A percentile compares a stretch with the other conserved stretches of the same genome.
These are phyloP conservation scores for Linum trigynum DNA, from an alignment of 345 rosid species.

Conservation along the genomic window DNA sequence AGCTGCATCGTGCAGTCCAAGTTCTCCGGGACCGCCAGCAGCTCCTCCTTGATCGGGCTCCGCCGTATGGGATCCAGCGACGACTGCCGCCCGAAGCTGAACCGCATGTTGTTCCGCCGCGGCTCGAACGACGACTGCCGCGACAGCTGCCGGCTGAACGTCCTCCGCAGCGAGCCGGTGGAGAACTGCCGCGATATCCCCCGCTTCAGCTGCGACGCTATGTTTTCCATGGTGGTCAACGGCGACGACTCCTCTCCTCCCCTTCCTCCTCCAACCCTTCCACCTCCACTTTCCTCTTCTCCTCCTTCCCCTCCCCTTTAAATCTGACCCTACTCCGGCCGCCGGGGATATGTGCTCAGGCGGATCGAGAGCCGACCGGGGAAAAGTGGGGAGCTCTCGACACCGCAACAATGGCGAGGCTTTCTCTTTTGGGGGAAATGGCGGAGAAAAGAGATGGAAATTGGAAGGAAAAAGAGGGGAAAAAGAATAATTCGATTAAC, in stretches of 20 bases:
- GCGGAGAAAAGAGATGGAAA: not conserved
- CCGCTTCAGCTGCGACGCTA: slow-evolving; percentile 51
- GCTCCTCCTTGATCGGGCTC: slow-evolving; percentile 38
- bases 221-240: slow-evolving; percentile 34
- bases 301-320: not conserved
- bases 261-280: too few relatives aligned
- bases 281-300: not conserved
- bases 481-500: not conserved
- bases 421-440: not conserved
- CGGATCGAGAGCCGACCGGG: too few relatives aligned
- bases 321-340: not conserved
- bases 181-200: slow-evolving; percentile 80
- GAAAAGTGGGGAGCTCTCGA: too few relatives aligned
- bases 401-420: not conserved
- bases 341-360: not conserved
- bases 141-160: slow-evolving; percentile 45
- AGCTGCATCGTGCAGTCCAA: slow-evolving; percentile 88
- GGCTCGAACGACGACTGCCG: slow-evolving; percentile 72
- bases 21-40: slow-evolving; percentile 76
- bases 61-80: slow-evolving; percentile 76
- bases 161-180: slow-evolving; percentile 49
- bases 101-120: slow-evolving; percentile 53
- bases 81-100: slow-evolving; percentile 80
- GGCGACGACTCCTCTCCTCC: too few relatives aligned
- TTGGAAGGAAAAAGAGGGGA: not conserved